Base-by-base conservation (phyloP, 2,329 filamentous ascomycete genomes). In the Xylaria sp. region DNA sequence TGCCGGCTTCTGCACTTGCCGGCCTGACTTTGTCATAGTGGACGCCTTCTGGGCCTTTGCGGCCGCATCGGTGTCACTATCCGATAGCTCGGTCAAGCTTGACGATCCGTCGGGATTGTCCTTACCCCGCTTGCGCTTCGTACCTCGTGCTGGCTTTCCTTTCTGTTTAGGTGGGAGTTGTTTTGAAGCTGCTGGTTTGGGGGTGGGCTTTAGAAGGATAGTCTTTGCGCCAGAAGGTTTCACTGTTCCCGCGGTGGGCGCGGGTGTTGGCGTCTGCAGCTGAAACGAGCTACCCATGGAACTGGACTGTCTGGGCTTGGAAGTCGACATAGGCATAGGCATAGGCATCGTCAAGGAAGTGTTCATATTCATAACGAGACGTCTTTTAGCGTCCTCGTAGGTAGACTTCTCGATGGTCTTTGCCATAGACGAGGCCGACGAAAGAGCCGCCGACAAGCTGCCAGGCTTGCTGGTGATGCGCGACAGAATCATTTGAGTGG, bases 1-100 rank as follows among this genome's bases (percentile, higher is more conserved):
- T 68, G 89, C 81, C 55, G 91, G 88, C 80, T 90, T 91, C 70
- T 87, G 89, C 44, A 94, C 87, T 68, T 90, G 89, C 70, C 92
- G 88, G 46, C 92, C 92, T 23, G 91, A 94, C 77, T 93, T 92
- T 10, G 92, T 94, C 77, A 88, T 90, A 37, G 89, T 92, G 3
- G 88, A 86, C 20, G 88, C 82, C 23, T 85, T 84, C 9, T 86
- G 87, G 71, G 87, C 54, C 18, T 74, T 74, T 37, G 66, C 63
- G 20, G 67, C 57, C 5, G 55, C 65, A 1, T 74, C 73, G 5
- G 66, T 68, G 15, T 78, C 77, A 13, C 70, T 72, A 15, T 77
- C 74, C 2, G 80, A 78, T 5, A 74, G 59, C 4, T 80, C 79
- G 34, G 76, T 77, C 4, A 75, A 65, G 60, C 72, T 77, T 2